phyloP scores from a whole-genome alignment of 2,329 filamentous ascomycete genomes.

The Hymenoscyphus repandus region DNA sequence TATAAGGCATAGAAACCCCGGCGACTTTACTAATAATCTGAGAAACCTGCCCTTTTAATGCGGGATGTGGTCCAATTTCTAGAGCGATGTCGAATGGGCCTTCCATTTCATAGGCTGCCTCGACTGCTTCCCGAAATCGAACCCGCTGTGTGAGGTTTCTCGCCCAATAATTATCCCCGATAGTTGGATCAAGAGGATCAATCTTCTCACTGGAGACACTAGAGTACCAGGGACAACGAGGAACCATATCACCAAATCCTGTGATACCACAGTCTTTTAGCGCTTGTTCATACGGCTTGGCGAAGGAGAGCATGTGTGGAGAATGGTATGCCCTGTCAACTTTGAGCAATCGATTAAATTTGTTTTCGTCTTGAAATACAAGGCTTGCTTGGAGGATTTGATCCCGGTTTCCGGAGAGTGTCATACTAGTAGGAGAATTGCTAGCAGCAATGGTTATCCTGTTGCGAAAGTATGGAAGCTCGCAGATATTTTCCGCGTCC shows the following conservation, averaged over 20 bases:
- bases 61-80: constrained; percentile 8
- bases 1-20: too few species aligned
- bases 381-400: constrained; percentile 6
- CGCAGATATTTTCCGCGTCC: constrained; percentile 8
- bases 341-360: constrained; percentile 10
- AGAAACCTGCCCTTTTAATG: constrained; percentile 2
- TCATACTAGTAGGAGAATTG: constrained; percentile 21
- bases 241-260: neutral
- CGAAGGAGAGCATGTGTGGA: constrained; percentile 12
- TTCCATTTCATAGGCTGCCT: neutral
- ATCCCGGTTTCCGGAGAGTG: constrained; percentile 23
- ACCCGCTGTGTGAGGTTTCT: constrained; percentile 41
- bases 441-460: constrained; percentile 29
- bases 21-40: too few species aligned
- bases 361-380: constrained; percentile 14
- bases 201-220: neutral
- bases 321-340: constrained; percentile 27
- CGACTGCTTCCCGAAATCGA: constrained; percentile 27
- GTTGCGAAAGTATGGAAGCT: constrained; percentile 1
- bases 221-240: constrained; percentile 31
- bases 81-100: neutral
- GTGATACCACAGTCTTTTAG: constrained; percentile 3
- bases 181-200: neutral
- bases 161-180: constrained; percentile 37
- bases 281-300: constrained; percentile 3